phyloP scores from a whole-genome alignment of 768 basidiomycete species.

The Pleurotus giganteus region DNA sequence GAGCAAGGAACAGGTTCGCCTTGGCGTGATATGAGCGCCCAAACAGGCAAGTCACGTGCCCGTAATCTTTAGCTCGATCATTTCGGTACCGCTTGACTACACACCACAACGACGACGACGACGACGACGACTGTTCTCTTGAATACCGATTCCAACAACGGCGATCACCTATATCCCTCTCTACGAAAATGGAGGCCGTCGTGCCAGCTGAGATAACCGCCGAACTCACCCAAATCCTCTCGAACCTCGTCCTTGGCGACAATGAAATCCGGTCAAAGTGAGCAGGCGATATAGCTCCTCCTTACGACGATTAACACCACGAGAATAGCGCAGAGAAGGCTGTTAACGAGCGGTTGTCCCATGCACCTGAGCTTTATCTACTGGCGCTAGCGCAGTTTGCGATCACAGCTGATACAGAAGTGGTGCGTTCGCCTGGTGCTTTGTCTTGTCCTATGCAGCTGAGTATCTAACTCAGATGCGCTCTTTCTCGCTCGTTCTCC shows the following conservation, averaged over 20 bases:
- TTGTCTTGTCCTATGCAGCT: neutral
- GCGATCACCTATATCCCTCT: neutral
- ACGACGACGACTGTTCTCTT: neutral
- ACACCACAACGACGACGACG: neutral
- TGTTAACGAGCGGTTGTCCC: conserved; percentile 76
- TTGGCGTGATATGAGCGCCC: too few relatives aligned
- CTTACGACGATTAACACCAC: conserved; percentile 1
- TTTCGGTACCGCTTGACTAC: too few relatives aligned
- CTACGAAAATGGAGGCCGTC: conserved; percentile 43
- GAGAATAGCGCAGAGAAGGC: conserved; percentile 67
- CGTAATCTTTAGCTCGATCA: too few relatives aligned
- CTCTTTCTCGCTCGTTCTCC: conserved; percentile 78
- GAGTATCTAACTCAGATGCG: conserved; percentile 57
- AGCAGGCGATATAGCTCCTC: conserved; percentile 14
- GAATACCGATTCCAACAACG: conserved; percentile 4
- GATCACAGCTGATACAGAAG: conserved; percentile 72
- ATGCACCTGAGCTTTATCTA: conserved; percentile 77
- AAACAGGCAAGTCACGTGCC: too few relatives aligned
- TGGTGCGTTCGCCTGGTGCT: conserved; percentile 45
- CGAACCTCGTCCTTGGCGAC: conserved; percentile 81
- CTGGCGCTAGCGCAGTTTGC: conserved; percentile 80
- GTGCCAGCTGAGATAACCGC: conserved; percentile 67
- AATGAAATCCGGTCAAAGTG: conserved; percentile 79
- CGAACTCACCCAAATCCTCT: conserved; percentile 81
- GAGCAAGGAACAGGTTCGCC: too few relatives aligned